Base-by-base conservation (phyloP, 176 grass and related monocot genomes). In the Carex kokanica region DNA sequence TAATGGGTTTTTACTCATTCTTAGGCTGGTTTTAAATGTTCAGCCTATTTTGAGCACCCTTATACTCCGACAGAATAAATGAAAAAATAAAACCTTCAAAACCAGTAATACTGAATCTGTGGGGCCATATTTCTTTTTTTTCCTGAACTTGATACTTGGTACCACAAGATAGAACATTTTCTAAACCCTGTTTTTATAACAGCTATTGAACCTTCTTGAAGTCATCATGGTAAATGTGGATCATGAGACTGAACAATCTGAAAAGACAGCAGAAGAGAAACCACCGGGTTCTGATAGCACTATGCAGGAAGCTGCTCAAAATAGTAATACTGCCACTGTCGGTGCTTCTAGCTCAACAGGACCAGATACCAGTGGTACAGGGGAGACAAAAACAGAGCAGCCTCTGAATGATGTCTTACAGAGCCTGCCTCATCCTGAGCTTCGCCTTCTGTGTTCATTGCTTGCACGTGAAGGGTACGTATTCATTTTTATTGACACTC, bases 391-490 rank as follows among this genome's bases (percentile, higher is more conserved):
- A 52, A 79, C 83, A 4, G 78, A 81, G 66, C 75, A 52, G 60
- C 90, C 8, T 84, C 70, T 93, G 53, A 61, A 84, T 83, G 80
- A 59, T 41, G 85, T 99, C 87, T 87, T 99, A 38, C 84, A 81
- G 36, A 89, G 91, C 81, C 86, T 99, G 66, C 97, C 96, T 12
- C 84, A 93, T 83, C 71, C 64, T 61, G 93, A 99, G 84, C 93
- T 99, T 74, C 81, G 89, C 27, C 83, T 99, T 64, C 77, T 99
- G 69, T 99, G 97, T 90, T 96, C 93, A 66, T 89, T 99, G 86
- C 93, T 99, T 88, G 97, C 97, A 60, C 91, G 92, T 88, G 97
- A 99, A 89, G 97, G 97, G 97, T 99, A 99, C 88, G 79, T 3
- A 63, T 53, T 11, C 1, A 23, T 64, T 81, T 65, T 27, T 43